Percentiles rank a stretch among this genome's conserved stretches.
Conservation (phyloP, 345 rosid species). For the Eutrema heterophyllum region DNA sequence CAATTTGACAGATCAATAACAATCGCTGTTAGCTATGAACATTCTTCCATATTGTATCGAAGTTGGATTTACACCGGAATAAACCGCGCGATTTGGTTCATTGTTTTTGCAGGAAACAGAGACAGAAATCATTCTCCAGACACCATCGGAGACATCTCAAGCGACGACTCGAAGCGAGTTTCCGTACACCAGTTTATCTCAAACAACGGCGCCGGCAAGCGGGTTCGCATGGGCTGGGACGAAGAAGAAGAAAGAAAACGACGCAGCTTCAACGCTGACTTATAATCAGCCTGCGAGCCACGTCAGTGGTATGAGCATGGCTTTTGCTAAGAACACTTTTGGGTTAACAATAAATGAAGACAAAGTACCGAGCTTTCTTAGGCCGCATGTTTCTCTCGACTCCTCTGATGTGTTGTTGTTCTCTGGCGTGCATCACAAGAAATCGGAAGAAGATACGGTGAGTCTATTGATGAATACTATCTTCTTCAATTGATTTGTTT, state of each 20-base stretch:
- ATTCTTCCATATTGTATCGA: no score
- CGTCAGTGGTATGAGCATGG: constrained; percentile 43
- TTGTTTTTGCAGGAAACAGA: constrained; percentile 32
- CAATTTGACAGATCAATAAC: background rate
- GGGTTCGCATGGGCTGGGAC: constrained; percentile 54
- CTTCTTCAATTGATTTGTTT: no score
- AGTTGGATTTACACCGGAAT: background rate
- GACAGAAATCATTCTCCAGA: constrained; percentile 28
- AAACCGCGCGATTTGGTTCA: background rate
- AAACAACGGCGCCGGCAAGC: constrained; percentile 40
- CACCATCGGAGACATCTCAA: constrained; percentile 40
- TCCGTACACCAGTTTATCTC: constrained; percentile 35
- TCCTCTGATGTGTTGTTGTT: constrained; percentile 15
- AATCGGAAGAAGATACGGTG: background rate
- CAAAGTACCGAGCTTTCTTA: constrained; percentile 19
- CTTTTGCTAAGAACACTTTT: constrained; percentile 39
- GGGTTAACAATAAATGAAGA: constrained; percentile 34
- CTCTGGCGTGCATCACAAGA: constrained; percentile 23
- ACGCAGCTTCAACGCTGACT: constrained; percentile 42
- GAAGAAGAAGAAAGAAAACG: constrained; percentile 43
- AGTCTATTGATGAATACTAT: background rate
- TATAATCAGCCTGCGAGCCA: constrained; percentile 44
- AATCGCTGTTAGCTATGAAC: no score
- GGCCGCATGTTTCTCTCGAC: constrained; percentile 30
- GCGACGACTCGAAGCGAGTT: constrained; percentile 34